Evolutionary conservation across 768 basidiomycete species (phyloP).

Genomic region (Phaffia australis): DNA sequence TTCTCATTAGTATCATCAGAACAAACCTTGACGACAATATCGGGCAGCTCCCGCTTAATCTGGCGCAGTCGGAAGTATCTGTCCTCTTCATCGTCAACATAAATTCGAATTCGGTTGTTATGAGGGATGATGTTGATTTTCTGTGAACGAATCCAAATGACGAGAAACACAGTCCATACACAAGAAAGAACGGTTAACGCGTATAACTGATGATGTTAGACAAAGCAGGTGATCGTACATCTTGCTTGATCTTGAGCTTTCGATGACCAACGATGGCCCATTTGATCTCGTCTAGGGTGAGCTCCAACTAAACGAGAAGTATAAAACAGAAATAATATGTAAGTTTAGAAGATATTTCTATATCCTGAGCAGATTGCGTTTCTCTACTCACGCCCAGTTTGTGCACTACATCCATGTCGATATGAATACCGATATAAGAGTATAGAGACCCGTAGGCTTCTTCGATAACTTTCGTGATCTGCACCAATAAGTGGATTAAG

Average conservation of each 20-base stretch:
- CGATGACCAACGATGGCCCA: slow-evolving; percentile 75
- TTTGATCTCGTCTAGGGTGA: slow-evolving; percentile 84
- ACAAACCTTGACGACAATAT: slow-evolving; percentile 78
- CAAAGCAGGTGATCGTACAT: slow-evolving; percentile 42
- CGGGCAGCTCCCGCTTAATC: slow-evolving; percentile 68
- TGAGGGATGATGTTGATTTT: slow-evolving; percentile 36
- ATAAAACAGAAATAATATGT: neutral
- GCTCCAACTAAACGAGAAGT: slow-evolving; percentile 55
- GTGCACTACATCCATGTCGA: slow-evolving; percentile 76
- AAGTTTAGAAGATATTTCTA: neutral
- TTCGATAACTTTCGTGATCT: slow-evolving; percentile 86
- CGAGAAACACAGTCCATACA: slow-evolving; percentile 44
- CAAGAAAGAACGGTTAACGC: slow-evolving; percentile 32
- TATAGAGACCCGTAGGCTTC: slow-evolving; percentile 92
- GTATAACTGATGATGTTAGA: too few species aligned
- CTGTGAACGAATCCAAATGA: slow-evolving; percentile 1
- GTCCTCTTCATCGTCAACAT: slow-evolving; percentile 37
- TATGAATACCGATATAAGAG: slow-evolving; percentile 83
- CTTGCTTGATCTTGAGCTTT: slow-evolving; percentile 85
- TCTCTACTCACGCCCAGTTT: slow-evolving; percentile 60
- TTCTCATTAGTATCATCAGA: neutral
- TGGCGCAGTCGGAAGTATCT: slow-evolving; percentile 53
- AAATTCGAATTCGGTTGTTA: slow-evolving; percentile 40
- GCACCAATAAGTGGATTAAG: neutral
- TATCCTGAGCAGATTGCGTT: neutral